Base-by-base conservation (phyloP, 2,329 filamentous ascomycete genomes). In the Diplodia intermedia region DNA sequence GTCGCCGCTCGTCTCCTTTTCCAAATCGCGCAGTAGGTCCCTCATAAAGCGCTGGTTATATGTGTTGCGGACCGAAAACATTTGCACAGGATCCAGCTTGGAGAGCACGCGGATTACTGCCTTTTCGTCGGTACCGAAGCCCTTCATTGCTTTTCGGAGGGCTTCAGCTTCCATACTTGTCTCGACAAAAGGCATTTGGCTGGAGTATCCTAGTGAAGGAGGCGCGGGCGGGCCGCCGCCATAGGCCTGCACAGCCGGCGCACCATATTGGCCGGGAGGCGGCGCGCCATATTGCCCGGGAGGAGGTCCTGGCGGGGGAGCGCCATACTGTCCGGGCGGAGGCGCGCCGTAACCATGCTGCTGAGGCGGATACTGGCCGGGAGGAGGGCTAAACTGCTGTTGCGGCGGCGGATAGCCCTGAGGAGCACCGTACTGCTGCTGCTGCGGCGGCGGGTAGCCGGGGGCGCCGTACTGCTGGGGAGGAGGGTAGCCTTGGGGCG, bases 121-220 rank as follows among this genome's bases (percentile, higher is more conserved):
- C 74, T 89, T 90, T 78, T 97, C 94, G 74, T 98, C 89, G 0
- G 94, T 97, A 40, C 94, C 94, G 70, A 97, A 92, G 0, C 93
- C 93, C 79, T 97, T 97, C 93, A 97, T 97, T 2, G 94, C 92
- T 72, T 86, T 86, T 65, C 92, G 88, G 26, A 97, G 82, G 4
- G 84, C 86, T 68, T 93, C 87, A 0, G 92, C 91, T 72, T 95
- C 89, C 14, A 83, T 81, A 3, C 82, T 84, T 57, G 88, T 90
- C 71, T 97, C 89, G 20, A 85, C 82, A 36, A 87, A 84, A 53
- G 92, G 90, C 5, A 73, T 74, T 74, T 91, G 90, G 14, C 88
- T 87, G 2, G 88, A 88, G 74, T 97, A 97, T 43, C 94, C 94
- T 0, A 86, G 80, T 0, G 91, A 91, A 0, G 92, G 87, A 12